Conservation (phyloP, 2,329 filamentous ascomycete species). For the Metarhizium sp. region DNA sequence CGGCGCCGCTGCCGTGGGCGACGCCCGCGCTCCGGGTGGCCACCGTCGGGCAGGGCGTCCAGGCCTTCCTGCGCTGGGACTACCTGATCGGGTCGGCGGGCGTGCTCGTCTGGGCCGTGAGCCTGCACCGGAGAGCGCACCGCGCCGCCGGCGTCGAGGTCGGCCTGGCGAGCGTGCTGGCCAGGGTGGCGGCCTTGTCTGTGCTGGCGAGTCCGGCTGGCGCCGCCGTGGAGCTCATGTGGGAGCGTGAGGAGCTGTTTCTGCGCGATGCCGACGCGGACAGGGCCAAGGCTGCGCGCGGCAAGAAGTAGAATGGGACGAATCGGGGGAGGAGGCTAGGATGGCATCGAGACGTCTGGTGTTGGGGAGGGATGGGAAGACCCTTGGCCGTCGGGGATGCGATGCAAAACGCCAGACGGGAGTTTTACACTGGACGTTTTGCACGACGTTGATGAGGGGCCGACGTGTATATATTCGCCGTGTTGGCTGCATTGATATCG, state of each 20-base stretch:
- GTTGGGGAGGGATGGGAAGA: too few relatives aligned
- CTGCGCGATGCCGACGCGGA: not conserved
- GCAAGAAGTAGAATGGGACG: not conserved
- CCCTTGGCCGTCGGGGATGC: too few relatives aligned
- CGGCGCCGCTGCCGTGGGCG: slow-evolving; percentile 9
- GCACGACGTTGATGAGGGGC: too few relatives aligned
- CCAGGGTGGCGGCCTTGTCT: slow-evolving; percentile 5
- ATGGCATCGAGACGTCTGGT: too few relatives aligned
- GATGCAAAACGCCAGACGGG: too few relatives aligned
- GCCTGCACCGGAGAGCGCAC: slow-evolving; percentile 7
- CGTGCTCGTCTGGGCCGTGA: slow-evolving; percentile 11
- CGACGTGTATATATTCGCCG: too few relatives aligned
- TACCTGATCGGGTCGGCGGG: slow-evolving; percentile 10
- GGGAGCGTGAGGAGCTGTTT: slow-evolving; percentile 13
- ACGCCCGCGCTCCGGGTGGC: slow-evolving; percentile 5
- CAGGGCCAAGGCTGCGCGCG: not conserved
- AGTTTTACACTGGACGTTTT: too few relatives aligned
- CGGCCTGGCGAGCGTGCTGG: not conserved
- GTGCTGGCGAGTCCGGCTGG: slow-evolving; percentile 8
- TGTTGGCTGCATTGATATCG: too few relatives aligned
- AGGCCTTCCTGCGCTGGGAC: slow-evolving; percentile 12
- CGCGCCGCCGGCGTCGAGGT: not conserved
- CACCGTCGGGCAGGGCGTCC: slow-evolving; percentile 10
- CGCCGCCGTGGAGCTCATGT: slow-evolving; percentile 12
- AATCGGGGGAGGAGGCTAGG: too few relatives aligned